Percentiles rank a stretch among this genome's conserved stretches.
These are phyloP conservation scores for Leishmania turanica DNA, from an alignment of 208 protist genomes.

Conservation along the genomic window DNA sequence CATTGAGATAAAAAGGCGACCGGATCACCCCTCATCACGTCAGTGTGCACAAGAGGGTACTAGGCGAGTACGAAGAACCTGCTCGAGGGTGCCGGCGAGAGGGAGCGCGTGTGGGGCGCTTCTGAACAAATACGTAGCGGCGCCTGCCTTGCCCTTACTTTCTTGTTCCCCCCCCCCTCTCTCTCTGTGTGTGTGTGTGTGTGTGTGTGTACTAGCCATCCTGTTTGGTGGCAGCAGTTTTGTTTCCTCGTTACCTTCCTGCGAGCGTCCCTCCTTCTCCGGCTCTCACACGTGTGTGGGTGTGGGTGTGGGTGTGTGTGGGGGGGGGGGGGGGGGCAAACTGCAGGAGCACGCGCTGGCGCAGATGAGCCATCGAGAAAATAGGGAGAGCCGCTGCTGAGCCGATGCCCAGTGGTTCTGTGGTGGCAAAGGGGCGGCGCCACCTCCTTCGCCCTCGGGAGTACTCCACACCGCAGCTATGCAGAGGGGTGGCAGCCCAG, in stretches of 20 bases:
- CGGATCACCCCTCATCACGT: not conserved
- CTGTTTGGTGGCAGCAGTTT: not conserved
- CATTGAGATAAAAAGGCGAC: not conserved
- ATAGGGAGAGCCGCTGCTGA: not conserved
- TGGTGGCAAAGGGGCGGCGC: not conserved
- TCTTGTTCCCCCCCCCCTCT: too few relatives aligned
- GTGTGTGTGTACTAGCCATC: too few relatives aligned
- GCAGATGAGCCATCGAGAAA: not conserved
- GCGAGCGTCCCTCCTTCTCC: not conserved
- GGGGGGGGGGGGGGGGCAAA: not conserved
- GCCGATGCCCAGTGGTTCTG: not conserved
- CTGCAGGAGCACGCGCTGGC: not conserved
- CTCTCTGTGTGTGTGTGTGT: too few relatives aligned
- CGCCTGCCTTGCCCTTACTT: too few relatives aligned
- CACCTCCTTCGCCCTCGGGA: not conserved
- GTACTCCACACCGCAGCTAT: not conserved
- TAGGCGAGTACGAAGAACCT: too few relatives aligned
- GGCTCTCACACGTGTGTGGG: not conserved
- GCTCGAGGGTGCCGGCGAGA: too few relatives aligned
- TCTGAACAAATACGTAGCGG: too few relatives aligned
- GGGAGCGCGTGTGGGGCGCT: too few relatives aligned
- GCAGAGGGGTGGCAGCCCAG: slow-evolving; percentile 9
- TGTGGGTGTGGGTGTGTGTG: too few relatives aligned
- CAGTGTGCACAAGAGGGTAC: not conserved
- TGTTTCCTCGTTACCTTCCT: not conserved